phyloP scores from a whole-genome alignment of 1,139 yeast species.

The Yamadazyma atmosphaerica region DNA sequence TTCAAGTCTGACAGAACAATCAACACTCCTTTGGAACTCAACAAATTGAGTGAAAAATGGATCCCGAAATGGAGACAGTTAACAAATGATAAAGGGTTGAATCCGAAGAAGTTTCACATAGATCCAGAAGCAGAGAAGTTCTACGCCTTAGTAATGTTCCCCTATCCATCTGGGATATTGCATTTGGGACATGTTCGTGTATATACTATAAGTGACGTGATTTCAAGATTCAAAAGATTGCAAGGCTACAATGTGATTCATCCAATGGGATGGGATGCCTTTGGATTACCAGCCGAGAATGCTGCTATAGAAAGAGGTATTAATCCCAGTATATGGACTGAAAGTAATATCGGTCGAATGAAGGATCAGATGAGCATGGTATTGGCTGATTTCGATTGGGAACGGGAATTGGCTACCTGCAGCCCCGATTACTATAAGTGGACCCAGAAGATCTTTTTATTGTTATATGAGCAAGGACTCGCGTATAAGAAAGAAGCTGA shows the following conservation, averaged over 20 bases:
- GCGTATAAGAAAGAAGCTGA: conserved; percentile 86
- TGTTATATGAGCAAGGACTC: conserved; percentile 69
- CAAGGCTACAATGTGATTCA: conserved; percentile 79
- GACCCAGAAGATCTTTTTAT: conserved; percentile 83
- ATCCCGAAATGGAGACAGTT: conserved; percentile 45
- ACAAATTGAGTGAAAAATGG: conserved; percentile 53
- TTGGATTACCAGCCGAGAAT: conserved; percentile 96
- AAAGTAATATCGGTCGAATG: conserved; percentile 74
- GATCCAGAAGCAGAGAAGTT: conserved; percentile 39
- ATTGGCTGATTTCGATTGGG: conserved; percentile 94
- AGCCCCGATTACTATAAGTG: conserved; percentile 85
- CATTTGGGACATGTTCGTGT: conserved; percentile 95
- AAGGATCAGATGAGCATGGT: conserved; percentile 74
- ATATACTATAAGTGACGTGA: conserved; percentile 83
- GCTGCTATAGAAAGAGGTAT: conserved; percentile 89
- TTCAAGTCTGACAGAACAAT: no score
- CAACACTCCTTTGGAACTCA: conserved; percentile 2
- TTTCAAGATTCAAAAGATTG: conserved; percentile 76
- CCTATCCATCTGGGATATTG: conserved; percentile 89
- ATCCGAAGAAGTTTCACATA: conserved; percentile 40
- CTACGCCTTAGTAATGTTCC: conserved; percentile 86
- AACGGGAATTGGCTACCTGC: conserved; percentile 84
- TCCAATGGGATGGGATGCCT: conserved; percentile 99
- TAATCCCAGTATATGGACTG: conserved; percentile 84
- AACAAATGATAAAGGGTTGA: conserved; percentile 34